Conservation (phyloP, 129 eudicot genomes). For the Oenanthe sinensis region DNA sequence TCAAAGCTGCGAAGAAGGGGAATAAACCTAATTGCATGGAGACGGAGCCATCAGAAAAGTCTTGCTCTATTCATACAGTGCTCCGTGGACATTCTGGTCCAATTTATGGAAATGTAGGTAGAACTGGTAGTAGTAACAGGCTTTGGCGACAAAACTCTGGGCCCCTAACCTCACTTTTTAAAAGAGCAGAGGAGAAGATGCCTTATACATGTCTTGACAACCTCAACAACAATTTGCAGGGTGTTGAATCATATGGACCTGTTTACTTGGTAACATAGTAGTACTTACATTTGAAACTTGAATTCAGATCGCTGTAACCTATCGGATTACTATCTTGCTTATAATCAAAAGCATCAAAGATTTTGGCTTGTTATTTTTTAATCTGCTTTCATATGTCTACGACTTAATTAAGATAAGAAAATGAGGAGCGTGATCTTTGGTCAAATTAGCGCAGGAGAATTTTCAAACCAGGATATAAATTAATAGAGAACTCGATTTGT, state of each 20-base stretch:
- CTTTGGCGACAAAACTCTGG: conserved; percentile 33
- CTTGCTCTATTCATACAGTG: conserved; percentile 12
- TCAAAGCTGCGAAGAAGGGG: conserved; percentile 34
- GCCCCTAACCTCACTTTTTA: conserved; percentile 27
- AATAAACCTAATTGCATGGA: conserved; percentile 17
- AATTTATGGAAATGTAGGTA: conserved; percentile 8
- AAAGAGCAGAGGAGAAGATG: conserved; percentile 20
- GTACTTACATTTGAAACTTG: not conserved
- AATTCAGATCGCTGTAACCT: not conserved
- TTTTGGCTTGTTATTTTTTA: not conserved
- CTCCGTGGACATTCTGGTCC: conserved; percentile 39
- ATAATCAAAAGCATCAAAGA: not conserved
- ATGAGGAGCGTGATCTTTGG: not conserved
- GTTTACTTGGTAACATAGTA: conserved; percentile 54
- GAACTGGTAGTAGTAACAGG: conserved; percentile 8
- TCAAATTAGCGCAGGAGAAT: not conserved
- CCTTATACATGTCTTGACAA: conserved; percentile 38
- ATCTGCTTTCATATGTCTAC: not conserved
- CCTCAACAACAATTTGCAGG: conserved; percentile 21
- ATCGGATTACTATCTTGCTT: not conserved
- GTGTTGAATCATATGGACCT: conserved; percentile 45
- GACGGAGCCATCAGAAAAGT: conserved; percentile 11
- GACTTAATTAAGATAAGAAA: not conserved
- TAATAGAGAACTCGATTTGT: too few species aligned
- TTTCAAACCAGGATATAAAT: too few species aligned